A percentile compares a stretch with the other conserved stretches of the same genome.
phyloP scores from a whole-genome alignment of 1,139 yeast species.

The Yamadazyma mexicana region DNA sequence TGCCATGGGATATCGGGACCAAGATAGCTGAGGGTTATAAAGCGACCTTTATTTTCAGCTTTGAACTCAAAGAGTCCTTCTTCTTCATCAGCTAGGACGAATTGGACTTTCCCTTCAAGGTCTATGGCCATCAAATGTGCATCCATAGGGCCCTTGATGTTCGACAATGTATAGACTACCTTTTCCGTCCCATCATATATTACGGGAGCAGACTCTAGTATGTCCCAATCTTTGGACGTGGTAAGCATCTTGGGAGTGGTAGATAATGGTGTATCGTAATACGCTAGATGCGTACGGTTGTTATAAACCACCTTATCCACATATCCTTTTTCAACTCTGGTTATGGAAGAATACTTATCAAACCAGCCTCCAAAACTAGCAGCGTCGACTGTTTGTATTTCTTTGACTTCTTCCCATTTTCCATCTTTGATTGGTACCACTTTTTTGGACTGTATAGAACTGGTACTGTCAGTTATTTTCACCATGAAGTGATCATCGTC shows the following conservation, averaged over 20 bases:
- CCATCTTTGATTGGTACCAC: slow-evolving; percentile 29
- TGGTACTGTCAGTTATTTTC: slow-evolving; percentile 71
- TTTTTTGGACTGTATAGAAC: slow-evolving; percentile 60
- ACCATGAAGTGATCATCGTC: slow-evolving; percentile 53
- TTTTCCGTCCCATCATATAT: slow-evolving; percentile 55
- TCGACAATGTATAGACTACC: slow-evolving; percentile 62
- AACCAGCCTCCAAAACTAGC: slow-evolving; percentile 61
- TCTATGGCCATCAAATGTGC: slow-evolving; percentile 30
- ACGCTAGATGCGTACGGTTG: slow-evolving; percentile 70
- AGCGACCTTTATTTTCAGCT: slow-evolving; percentile 60
- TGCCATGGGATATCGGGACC: slow-evolving; percentile 76
- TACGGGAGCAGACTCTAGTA: slow-evolving; percentile 52
- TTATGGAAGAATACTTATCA: slow-evolving; percentile 41
- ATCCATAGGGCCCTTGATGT: slow-evolving; percentile 40
- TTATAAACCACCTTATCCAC: slow-evolving; percentile 67
- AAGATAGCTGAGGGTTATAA: slow-evolving; percentile 48
- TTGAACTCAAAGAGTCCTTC: slow-evolving; percentile 33
- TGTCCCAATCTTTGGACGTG: slow-evolving; percentile 63
- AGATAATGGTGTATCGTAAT: slow-evolving; percentile 52
- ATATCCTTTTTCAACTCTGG: slow-evolving; percentile 53
- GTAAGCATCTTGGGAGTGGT: slow-evolving; percentile 48
- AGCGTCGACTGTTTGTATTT: slow-evolving; percentile 16
- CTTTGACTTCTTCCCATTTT: slow-evolving; percentile 5
- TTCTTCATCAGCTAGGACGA: slow-evolving; percentile 22
- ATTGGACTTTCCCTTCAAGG: slow-evolving; percentile 16